Evolutionary conservation across 2,329 filamentous ascomycete genomes (phyloP), one percentile per base, ranked within the genome.

Genomic region (Sporothrix brasiliensis): DNA sequence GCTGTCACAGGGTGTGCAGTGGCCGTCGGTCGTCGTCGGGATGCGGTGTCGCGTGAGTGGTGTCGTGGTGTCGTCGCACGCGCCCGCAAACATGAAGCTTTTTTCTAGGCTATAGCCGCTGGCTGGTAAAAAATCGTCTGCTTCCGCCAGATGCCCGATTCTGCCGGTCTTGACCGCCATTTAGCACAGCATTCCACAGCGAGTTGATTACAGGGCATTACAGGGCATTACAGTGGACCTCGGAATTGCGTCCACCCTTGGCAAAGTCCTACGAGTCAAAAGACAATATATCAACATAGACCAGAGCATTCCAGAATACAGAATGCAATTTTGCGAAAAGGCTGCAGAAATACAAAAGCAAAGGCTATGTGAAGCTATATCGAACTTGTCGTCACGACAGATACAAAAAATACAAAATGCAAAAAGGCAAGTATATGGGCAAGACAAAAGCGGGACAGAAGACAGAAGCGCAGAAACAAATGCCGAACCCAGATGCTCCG

Each of bases 151-250:
- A 34, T 58, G 34, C 52, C 16, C 24, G n/a, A 30, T 58, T 72
- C 53, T 72, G 71, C 69, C 71, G 53, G 6, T 1, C 6, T 3
- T 65, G 60, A 72, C 71, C 71, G 71, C 71, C 50, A 65, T 41
- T 34, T 16, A 47, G 39, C n/a, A 50, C 47, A 54, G 41, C 60
- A 66, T 19, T 58, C 54, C 54, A 50, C 67, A 34, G 65, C 6
- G 27, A 21, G 34, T 13, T n/a, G 24, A 41, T 19, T n/a, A 24
- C 10, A 13, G 53, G 30, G 30, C 56, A 60, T 16, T 16, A 58
- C 24, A 66, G 10, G 19, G 30, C 56, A 60, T 16, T 16, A 58
- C 24, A 66, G 10, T 11, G 30, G 44, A 49, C 61, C 61, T 65
- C 61, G 24, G 61, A 34, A 65, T 30, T 30, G 30, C 41, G 21